Evolutionary conservation across 2,329 filamentous ascomycete species (phyloP), one percentile per base, ranked within the genome.

Genomic region (Paecilomyces sp.): DNA sequence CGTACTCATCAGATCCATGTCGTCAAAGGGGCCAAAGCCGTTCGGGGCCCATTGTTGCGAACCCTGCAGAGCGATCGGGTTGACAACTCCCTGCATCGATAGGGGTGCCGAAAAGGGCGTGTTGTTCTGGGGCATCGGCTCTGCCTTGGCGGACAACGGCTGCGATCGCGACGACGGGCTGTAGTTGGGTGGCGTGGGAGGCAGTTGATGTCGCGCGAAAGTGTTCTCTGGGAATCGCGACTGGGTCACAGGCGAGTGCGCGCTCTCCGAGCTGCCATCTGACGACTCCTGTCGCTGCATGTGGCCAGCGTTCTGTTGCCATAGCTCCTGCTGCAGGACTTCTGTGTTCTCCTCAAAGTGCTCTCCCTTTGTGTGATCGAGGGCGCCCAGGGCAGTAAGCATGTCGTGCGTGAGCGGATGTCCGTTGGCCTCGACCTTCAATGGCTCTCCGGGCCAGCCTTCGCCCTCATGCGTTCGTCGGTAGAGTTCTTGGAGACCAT

Each of bases 391-490:
- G 34, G 82, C 77, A 54, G 83, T 82, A 54, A 88, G 78, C 50
- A 88, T 83, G 64, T 88, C 84, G 72, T 88, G 85, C 0, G 84
- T 87, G 33, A 86, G 77, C 13, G 85, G 85, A 61, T 84, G 79
- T 33, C 84, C 83, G 58, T 80, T 80, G 51, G 75, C 66, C 58
- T 76, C 70, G 64, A 82, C 80, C 64, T 79, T 78, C 60, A 87
- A 70, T 13, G 77, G 77, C 13, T 79, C 72, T 36, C 84, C 84
- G 11, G 77, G 77, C 85, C 85, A 87, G 51, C 77, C 77, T 62
- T 84, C 78, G 52, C 81, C 81, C 50, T 76, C 76, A 33, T 78
- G 73, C 33, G 81, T 68, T 57, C 82, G 78, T 63, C 77, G 79
- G 71, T 87, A 87, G 54, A 87, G 74, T 70, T 85, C 82, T 68